These are phyloP conservation scores for Verticillium nubilum DNA, from an alignment of 2,329 filamentous ascomycete genomes.

Conservation along the genomic window DNA sequence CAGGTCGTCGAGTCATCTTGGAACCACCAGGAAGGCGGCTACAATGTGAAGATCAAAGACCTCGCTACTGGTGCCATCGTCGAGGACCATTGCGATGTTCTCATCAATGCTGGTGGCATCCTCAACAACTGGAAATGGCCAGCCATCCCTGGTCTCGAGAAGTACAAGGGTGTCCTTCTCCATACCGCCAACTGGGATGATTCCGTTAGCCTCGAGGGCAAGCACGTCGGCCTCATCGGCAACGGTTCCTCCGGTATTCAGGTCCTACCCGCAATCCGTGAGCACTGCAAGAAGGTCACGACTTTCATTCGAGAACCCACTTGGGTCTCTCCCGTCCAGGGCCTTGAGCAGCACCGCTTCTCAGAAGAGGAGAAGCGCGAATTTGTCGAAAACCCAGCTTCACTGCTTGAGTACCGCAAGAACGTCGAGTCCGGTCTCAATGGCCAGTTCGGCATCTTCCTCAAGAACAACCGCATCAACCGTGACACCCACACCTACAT, in stretches of 20 bases:
- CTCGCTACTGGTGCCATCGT: constrained; percentile 19
- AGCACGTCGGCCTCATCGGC: constrained; percentile 36
- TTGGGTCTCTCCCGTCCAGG: constrained; percentile 39
- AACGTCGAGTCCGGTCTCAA: constrained; percentile 39
- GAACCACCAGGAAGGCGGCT: constrained; percentile 26
- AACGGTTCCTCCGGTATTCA: constrained; percentile 41
- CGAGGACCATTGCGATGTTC: constrained; percentile 36
- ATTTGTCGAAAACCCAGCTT: constrained; percentile 33
- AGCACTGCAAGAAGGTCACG: constrained; percentile 34
- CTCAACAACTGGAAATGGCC: constrained; percentile 51
- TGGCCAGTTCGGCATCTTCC: constrained; percentile 39
- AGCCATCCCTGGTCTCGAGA: constrained; percentile 36
- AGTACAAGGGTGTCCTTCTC: constrained; percentile 41
- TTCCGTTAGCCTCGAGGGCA: constrained; percentile 27
- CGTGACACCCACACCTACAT: constrained; percentile 33
- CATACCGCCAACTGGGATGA: constrained; percentile 51
- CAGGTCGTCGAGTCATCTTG: constrained; percentile 24
- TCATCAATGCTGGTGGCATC: constrained; percentile 41
- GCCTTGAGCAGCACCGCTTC: constrained; percentile 37
- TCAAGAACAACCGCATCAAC: constrained; percentile 33
- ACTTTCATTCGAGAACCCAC: constrained; percentile 45
- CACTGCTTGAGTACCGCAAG: constrained; percentile 34
- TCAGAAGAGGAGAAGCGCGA: constrained; percentile 29
- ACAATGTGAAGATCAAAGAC: constrained; percentile 27
- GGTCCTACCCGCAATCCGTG: constrained; percentile 39